Evolutionary conservation across 2,329 filamentous ascomycete genomes (phyloP).

Genomic region (Canariomyces notabilis): DNA sequence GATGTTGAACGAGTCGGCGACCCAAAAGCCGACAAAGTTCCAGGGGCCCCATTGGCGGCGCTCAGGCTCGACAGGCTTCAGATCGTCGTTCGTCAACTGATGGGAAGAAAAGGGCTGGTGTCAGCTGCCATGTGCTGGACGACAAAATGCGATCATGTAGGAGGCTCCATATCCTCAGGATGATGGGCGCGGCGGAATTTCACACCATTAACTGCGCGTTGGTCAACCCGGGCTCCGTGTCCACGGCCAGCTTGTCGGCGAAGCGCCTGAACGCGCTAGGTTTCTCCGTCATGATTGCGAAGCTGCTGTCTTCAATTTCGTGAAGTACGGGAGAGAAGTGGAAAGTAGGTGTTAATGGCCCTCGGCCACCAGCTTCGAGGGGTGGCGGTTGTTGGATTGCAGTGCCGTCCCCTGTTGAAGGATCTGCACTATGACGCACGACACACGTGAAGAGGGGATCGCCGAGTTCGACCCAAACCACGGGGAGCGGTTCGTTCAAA

Average conservation of each 20-base stretch:
- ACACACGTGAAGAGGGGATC: not conserved
- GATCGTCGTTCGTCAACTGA: constrained; percentile 73
- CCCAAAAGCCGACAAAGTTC: constrained; percentile 88
- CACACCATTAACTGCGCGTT: constrained; percentile 72
- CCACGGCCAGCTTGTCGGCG: constrained; percentile 62
- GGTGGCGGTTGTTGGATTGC: not conserved
- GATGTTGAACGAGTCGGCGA: constrained; percentile 81
- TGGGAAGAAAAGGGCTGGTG: constrained; percentile 4
- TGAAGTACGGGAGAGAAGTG: constrained; percentile 1
- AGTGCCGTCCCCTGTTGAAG: constrained; percentile 2
- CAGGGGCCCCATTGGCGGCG: constrained; percentile 78
- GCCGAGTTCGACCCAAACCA: not conserved
- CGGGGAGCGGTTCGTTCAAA: not conserved
- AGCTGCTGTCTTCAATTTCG: no score
- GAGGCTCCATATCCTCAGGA: not conserved
- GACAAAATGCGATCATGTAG: not conserved
- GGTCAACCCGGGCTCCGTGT: constrained; percentile 70
- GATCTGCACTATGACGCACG: constrained; percentile 9
- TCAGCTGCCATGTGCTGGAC: constrained; percentile 12
- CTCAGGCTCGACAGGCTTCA: constrained; percentile 73
- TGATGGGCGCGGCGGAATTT: constrained; percentile 5
- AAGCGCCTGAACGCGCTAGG: constrained; percentile 35
- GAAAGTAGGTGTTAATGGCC: not conserved
- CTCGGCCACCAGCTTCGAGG: not conserved
- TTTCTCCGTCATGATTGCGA: constrained; percentile 30